Percentiles rank a stretch among this genome's conserved stretches.
phyloP scores from a whole-genome alignment of 345 rosid genomes.

The Acer yangbiense region DNA sequence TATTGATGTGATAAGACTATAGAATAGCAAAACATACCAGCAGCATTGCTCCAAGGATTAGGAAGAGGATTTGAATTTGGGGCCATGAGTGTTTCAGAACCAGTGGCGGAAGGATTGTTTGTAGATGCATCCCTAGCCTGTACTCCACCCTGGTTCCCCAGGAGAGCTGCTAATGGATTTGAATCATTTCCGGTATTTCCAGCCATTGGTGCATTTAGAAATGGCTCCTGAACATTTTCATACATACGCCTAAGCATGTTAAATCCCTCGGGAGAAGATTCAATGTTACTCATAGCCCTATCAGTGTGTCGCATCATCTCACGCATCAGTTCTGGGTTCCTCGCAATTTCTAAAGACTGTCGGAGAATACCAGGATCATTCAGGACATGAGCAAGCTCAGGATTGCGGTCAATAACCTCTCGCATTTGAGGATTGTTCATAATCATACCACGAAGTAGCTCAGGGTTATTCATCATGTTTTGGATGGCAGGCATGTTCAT shows the following conservation, averaged over 20 bases:
- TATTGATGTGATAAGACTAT: background rate
- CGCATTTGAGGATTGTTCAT: constrained; percentile 94
- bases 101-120: constrained; percentile 30
- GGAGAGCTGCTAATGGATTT: constrained; percentile 66
- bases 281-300: constrained; percentile 89
- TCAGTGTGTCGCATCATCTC: constrained; percentile 92
- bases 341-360: constrained; percentile 80
- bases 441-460: constrained; percentile 72
- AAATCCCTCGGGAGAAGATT: constrained; percentile 87
- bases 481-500: constrained; percentile 86
- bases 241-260: constrained; percentile 94
- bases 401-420: constrained; percentile 88
- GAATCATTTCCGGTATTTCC: constrained; percentile 57
- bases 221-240: constrained; percentile 88
- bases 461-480: constrained; percentile 85
- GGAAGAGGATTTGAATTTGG: constrained; percentile 78
- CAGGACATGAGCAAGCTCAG: constrained; percentile 84
- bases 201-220: constrained; percentile 77
- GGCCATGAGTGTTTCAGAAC: constrained; percentile 48
- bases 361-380: constrained; percentile 83
- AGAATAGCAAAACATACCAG: constrained; percentile 32
- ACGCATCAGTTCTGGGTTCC: constrained; percentile 95
- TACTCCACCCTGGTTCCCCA: constrained; percentile 49
- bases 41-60: constrained; percentile 64
- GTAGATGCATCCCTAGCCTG: constrained; percentile 50